Percentiles rank a stretch among this genome's conserved stretches.
These are phyloP conservation scores for Leucocoprinus leucothites DNA, from an alignment of 768 basidiomycete genomes.

Conservation along the genomic window DNA sequence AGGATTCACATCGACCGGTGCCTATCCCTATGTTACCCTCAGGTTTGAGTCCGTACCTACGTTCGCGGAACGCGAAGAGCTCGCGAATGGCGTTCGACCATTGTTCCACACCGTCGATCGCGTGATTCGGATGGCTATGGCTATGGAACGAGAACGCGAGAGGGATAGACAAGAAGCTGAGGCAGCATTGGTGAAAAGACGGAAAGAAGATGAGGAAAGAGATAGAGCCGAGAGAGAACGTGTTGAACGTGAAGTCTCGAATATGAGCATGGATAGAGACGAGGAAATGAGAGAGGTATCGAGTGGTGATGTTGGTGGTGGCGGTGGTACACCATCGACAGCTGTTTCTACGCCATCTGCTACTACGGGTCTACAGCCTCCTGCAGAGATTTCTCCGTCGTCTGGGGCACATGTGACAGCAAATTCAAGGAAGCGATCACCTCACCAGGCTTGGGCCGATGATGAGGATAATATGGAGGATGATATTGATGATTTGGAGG, in stretches of 20 bases:
- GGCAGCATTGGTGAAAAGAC: slow-evolving; percentile 15
- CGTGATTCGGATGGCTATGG: slow-evolving; percentile 12
- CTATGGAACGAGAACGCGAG: slow-evolving; percentile 4
- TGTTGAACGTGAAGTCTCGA: slow-evolving; percentile 1
- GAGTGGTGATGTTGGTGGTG: too few relatives aligned
- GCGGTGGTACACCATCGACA: too few relatives aligned
- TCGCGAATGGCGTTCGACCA: not conserved
- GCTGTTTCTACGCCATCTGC: not conserved
- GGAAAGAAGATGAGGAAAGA: slow-evolving; percentile 14
- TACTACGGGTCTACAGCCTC: not conserved
- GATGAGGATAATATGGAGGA: not conserved
- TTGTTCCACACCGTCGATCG: slow-evolving; percentile 14
- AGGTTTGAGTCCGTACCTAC: slow-evolving; percentile 12
- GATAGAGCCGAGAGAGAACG: slow-evolving; percentile 3
- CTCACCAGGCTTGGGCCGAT: slow-evolving; percentile 12
- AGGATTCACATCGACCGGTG: not conserved
- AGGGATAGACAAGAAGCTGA: slow-evolving; percentile 15
- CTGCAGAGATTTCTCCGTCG: not conserved
- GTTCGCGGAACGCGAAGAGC: slow-evolving; percentile 11
- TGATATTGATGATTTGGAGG: not conserved
- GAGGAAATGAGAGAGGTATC: not conserved
- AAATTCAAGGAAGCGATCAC: slow-evolving; percentile 7
- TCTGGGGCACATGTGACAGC: not conserved
- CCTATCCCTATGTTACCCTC: slow-evolving; percentile 6
- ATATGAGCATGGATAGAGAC: slow-evolving; percentile 3